Evolutionary conservation across 306 rosid genomes (phyloP).

Genomic region (Mimosa bimucronata): DNA sequence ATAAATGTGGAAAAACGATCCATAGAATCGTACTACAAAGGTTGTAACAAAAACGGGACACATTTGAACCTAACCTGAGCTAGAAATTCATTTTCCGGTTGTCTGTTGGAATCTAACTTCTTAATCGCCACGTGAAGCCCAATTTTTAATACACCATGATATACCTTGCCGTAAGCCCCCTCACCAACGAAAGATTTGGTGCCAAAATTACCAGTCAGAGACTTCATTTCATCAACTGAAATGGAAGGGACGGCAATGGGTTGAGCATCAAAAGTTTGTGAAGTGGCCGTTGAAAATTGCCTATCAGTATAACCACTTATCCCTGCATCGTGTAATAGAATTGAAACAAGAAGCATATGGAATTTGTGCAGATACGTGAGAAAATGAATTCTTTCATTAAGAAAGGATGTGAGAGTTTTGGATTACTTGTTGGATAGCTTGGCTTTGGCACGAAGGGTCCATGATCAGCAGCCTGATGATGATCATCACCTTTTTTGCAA

Average conservation of each 20-base stretch:
- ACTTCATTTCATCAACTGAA: slow-evolving; percentile 54
- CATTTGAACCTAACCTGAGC: slow-evolving; percentile 47
- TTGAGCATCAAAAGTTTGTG: slow-evolving; percentile 43
- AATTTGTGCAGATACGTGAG: background rate
- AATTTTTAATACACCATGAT: slow-evolving; percentile 44
- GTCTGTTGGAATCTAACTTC: slow-evolving; percentile 56
- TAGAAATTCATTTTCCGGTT: slow-evolving; percentile 53
- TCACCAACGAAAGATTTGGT: slow-evolving; percentile 52
- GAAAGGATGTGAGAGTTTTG: background rate
- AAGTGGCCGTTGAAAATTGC: slow-evolving; percentile 43
- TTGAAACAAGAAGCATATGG: slow-evolving; percentile 5
- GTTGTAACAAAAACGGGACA: background rate
- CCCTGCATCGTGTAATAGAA: slow-evolving; percentile 46
- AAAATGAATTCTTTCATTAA: background rate
- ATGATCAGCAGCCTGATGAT: slow-evolving; percentile 43
- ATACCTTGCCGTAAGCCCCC: slow-evolving; percentile 62
- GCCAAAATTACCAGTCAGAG: slow-evolving; percentile 54
- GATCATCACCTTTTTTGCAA: slow-evolving; percentile 60
- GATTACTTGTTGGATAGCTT: slow-evolving; percentile 51
- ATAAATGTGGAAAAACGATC: background rate
- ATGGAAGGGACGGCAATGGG: slow-evolving; percentile 60
- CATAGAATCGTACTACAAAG: background rate
- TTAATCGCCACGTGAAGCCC: slow-evolving; percentile 54
- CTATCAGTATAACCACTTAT: slow-evolving; percentile 43
- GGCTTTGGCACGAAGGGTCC: slow-evolving; percentile 32